These are phyloP conservation scores for Penicillium rolfsii DNA, from an alignment of 2,329 filamentous ascomycete species.

Conservation along the genomic window DNA sequence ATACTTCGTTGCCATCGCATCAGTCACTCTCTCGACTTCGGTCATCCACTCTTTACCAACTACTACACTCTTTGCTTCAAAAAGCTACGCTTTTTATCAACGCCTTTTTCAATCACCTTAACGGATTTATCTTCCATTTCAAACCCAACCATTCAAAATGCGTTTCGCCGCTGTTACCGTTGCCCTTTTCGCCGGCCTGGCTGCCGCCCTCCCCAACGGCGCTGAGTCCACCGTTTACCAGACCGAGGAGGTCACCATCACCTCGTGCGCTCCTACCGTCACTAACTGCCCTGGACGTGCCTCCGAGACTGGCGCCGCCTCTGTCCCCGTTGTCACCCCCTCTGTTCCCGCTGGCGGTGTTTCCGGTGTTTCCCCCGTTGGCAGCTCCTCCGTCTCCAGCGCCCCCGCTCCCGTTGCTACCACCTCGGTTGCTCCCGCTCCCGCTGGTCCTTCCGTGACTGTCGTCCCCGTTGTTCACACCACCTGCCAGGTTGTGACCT, in stretches of 20 bases:
- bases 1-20: conserved; percentile 39
- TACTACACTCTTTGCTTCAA: conserved; percentile 14
- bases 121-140: conserved; percentile 34
- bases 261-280: conserved; percentile 63
- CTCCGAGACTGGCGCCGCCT: conserved; percentile 21
- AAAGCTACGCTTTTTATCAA: conserved; percentile 35
- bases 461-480: conserved; percentile 30
- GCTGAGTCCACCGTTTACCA: conserved; percentile 56
- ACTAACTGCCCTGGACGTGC: conserved; percentile 59
- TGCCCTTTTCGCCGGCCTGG: conserved; percentile 48
- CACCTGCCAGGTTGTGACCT: conserved; percentile 37
- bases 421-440: conserved; percentile 12
- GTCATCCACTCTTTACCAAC: conserved; percentile 49
- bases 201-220: conserved; percentile 40
- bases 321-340: conserved; percentile 9
- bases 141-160: conserved; percentile 43
- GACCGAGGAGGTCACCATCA: conserved; percentile 65
- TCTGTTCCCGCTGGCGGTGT: conserved; percentile 29
- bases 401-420: conserved; percentile 18
- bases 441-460: conserved; percentile 21
- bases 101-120: conserved; percentile 34
- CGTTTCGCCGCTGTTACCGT: conserved; percentile 48
- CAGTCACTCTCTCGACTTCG: conserved; percentile 47
- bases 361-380: conserved; percentile 19
- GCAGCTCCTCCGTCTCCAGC: conserved; percentile 24